These are phyloP conservation scores for Biscutella laevigata DNA, from an alignment of 441 rosid genomes.

Conservation along the genomic window DNA sequence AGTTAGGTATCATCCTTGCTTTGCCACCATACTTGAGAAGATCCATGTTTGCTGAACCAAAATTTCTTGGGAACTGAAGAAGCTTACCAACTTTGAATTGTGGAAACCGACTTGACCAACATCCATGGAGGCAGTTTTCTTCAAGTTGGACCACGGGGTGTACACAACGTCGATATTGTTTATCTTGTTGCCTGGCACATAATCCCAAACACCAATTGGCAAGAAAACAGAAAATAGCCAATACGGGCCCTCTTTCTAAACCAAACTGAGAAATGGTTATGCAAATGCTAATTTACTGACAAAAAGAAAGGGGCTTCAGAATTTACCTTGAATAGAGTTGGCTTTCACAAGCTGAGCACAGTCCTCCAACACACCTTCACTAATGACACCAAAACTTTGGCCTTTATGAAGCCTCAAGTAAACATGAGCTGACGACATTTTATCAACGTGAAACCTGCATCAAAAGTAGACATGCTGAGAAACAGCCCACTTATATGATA, in stretches of 20 bases:
- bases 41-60: neutral
- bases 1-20: conserved; percentile 4
- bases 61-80: neutral
- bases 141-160: conserved; percentile 91
- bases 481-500: too few species aligned
- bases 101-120: conserved; percentile 98
- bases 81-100: conserved; percentile 69
- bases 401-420: conserved; percentile 81
- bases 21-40: neutral
- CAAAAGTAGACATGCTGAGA: neutral
- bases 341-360: conserved; percentile 98
- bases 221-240: conserved; percentile 25
- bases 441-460: conserved; percentile 94
- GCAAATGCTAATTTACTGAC: neutral
- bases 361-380: conserved; percentile 81
- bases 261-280: conserved; percentile 16
- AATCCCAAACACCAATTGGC: conserved; percentile 25
- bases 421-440: conserved; percentile 98
- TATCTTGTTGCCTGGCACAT: conserved; percentile 76
- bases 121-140: conserved; percentile 95
- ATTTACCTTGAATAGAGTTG: conserved; percentile 85
- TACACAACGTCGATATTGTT: conserved; percentile 91
- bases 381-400: conserved; percentile 74
- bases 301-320: neutral
- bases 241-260: conserved; percentile 25